A percentile compares a stretch with the other conserved stretches of the same genome.
Conservation (phyloP, 2,329 filamentous ascomycete species). For the Fusarium praegraminearum region DNA sequence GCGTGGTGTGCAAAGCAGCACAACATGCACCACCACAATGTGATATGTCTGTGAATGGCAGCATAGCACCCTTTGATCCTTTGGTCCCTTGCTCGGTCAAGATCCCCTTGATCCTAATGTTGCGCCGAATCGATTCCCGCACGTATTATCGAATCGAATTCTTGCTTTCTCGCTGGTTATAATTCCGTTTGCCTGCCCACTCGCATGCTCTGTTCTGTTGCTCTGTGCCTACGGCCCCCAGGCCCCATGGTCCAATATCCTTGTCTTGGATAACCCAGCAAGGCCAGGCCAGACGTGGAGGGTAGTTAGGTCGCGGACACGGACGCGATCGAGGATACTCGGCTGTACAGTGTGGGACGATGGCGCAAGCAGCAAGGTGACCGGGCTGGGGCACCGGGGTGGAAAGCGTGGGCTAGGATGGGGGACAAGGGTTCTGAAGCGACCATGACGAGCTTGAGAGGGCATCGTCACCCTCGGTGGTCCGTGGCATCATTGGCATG, state of each 20-base stretch:
- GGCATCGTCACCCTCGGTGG: constrained; percentile 38
- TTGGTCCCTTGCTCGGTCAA: constrained; percentile 29
- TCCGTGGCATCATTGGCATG: constrained; percentile 36
- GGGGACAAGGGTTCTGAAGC: constrained; percentile 43
- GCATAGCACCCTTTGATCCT: constrained; percentile 18
- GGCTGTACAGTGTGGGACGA: constrained; percentile 51
- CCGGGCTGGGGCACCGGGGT: constrained; percentile 44
- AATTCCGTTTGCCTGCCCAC: constrained; percentile 16
- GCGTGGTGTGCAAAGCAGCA: constrained; percentile 28
- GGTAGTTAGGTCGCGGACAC: constrained; percentile 41
- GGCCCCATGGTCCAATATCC: constrained; percentile 26
- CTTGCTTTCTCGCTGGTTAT: constrained; percentile 35
- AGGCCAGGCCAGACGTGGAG: constrained; percentile 48
- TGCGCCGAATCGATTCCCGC: constrained; percentile 36
- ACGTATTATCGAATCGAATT: constrained; percentile 30
- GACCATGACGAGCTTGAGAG: constrained; percentile 46
- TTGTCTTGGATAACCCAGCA: constrained; percentile 30
- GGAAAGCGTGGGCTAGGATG: constrained; percentile 40
- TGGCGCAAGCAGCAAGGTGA: constrained; percentile 48
- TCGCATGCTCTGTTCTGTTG: constrained; percentile 18
- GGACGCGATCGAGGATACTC: constrained; percentile 47
- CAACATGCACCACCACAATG: constrained; percentile 21
- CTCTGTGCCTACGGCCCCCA: constrained; percentile 26
- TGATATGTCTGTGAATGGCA: constrained; percentile 30
- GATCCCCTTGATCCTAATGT: constrained; percentile 36